Evolutionary conservation across 2,329 filamentous ascomycete genomes (phyloP), one percentile per base, ranked within the genome.

Genomic region (Pseudogymnoascus sp.): DNA sequence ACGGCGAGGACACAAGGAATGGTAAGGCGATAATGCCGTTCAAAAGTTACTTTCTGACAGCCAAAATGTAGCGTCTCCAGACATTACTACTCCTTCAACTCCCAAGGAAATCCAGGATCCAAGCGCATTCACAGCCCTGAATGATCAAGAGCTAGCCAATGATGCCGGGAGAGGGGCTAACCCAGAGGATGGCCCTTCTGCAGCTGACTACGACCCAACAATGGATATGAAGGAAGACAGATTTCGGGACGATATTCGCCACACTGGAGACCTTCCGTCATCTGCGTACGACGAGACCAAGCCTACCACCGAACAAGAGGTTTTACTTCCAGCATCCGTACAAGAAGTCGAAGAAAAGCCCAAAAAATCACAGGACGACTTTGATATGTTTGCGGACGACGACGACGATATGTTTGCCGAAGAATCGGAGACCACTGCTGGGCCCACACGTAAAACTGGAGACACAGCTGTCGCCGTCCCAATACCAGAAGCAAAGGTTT

Each of bases 381-480:
- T 86, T 68, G 84, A 95, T 71, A 95, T 96, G 89, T 95, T 96
- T 74, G 90, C 92, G 48, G 88, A 92, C 61, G 88, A 90, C 61
- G 84, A 88, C 62, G 81, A 85, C 60, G 83, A 83, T 58, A 86
- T 84, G 71, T 86, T 85, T 68, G 77, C 76, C 34, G 80, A 82
- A 1, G 79, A 78, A 30, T 78, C 79, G 58, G 67, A 59, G 4
- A 69, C 68, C 2, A 67, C 72, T 19, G 67, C 71, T 7, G 70
- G 73, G 23, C 72, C 75, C 41, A 71, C 71, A 23, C 65, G 67
- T 21, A 72, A 72, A 58, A 71, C 72, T 6, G 75, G 78, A 21
- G 73, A 74, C 30, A 77, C 78, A 59, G 77, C 78, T 18, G 76
- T 77, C 41, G 76, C 79, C 48, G 72, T 74, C 37, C 77, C 68